These are phyloP conservation scores for Aspergillus viridinutans DNA, from an alignment of 2,329 filamentous ascomycete genomes.

Conservation along the genomic window DNA sequence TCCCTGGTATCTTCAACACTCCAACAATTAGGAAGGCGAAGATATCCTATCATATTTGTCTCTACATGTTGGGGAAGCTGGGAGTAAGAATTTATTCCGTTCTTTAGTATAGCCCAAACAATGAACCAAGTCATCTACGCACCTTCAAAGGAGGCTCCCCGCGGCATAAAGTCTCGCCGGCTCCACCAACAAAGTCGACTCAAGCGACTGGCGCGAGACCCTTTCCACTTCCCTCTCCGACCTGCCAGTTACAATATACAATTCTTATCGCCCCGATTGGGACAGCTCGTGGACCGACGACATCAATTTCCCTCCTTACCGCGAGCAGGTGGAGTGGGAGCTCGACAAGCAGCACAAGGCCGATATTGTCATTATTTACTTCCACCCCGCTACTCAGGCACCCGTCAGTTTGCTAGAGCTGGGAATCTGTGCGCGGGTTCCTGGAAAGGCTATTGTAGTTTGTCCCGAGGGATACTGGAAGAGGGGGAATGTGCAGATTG, in stretches of 20 bases:
- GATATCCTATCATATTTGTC: too few species aligned
- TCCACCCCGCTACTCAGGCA: slow-evolving; percentile 8
- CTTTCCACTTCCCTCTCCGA: slow-evolving; percentile 2
- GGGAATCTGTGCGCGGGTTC: slow-evolving; percentile 5
- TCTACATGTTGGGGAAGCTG: too few species aligned
- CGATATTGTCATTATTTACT: slow-evolving; percentile 7
- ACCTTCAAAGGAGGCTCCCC: slow-evolving; percentile 1
- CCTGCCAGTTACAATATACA: slow-evolving; percentile 2
- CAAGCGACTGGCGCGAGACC: slow-evolving; percentile 2
- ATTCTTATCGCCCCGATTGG: slow-evolving; percentile 5
- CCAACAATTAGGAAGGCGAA: too few species aligned
- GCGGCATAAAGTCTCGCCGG: slow-evolving; percentile 2
- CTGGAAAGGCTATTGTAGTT: slow-evolving; percentile 6
- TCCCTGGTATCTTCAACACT: too few species aligned
- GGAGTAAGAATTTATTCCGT: too few species aligned
- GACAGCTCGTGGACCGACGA: slow-evolving; percentile 7
- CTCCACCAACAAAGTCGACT: slow-evolving; percentile 2
- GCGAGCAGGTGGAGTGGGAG: slow-evolving; percentile 8
- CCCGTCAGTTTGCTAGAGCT: slow-evolving; percentile 9
- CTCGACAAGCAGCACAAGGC: slow-evolving; percentile 5
- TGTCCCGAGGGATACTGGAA: slow-evolving; percentile 12
- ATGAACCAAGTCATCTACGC: slow-evolving; percentile 5
- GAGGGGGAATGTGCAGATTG: slow-evolving; percentile 11
- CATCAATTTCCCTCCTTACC: slow-evolving; percentile 2
- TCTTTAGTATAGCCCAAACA: background rate